phyloP scores from a whole-genome alignment of 805 yeast genomes.

The Barnettozyma vustinii region DNA sequence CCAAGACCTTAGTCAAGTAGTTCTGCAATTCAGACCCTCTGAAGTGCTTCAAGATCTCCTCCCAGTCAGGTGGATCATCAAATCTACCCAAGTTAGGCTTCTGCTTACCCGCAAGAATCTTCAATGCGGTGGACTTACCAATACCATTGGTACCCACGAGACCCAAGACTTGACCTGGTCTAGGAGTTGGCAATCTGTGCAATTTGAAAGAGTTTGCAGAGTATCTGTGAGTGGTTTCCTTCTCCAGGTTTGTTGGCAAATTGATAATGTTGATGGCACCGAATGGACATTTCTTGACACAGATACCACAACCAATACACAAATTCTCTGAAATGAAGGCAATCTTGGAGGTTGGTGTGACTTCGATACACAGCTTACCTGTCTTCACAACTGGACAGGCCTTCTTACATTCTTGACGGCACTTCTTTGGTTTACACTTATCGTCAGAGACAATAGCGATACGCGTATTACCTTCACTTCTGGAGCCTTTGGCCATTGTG shows the following conservation, averaged over 20 bases:
- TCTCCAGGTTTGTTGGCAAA: slow-evolving; percentile 90
- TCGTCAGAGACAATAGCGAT: slow-evolving; percentile 94
- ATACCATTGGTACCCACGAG: slow-evolving; percentile 99
- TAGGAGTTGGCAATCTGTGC: slow-evolving; percentile 95
- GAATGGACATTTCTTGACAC: slow-evolving; percentile 97
- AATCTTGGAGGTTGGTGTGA: slow-evolving; percentile 81
- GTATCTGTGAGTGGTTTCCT: slow-evolving; percentile 92
- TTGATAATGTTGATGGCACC: slow-evolving; percentile 96
- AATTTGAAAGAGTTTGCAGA: slow-evolving; percentile 96
- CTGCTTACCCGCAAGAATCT: slow-evolving; percentile 94
- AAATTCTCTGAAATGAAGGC: slow-evolving; percentile 91
- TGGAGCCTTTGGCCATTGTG: slow-evolving; percentile 3
- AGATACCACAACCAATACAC: slow-evolving; percentile 99
- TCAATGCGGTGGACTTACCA: slow-evolving; percentile 95
- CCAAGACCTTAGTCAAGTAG: slow-evolving; percentile 88
- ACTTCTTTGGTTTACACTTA: slow-evolving; percentile 96
- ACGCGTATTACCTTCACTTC: slow-evolving; percentile 44
- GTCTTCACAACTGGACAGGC: slow-evolving; percentile 98
- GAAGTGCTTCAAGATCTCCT: slow-evolving; percentile 82
- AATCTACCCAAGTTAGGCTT: slow-evolving; percentile 93
- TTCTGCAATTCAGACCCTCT: slow-evolving; percentile 98
- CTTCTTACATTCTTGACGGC: slow-evolving; percentile 97
- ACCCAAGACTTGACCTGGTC: slow-evolving; percentile 98
- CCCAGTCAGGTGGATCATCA: slow-evolving; percentile 98
- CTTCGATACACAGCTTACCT: slow-evolving; percentile 97